Evolutionary conservation across 768 basidiomycete genomes (phyloP).

Genomic region (Pleurotus djamor): DNA sequence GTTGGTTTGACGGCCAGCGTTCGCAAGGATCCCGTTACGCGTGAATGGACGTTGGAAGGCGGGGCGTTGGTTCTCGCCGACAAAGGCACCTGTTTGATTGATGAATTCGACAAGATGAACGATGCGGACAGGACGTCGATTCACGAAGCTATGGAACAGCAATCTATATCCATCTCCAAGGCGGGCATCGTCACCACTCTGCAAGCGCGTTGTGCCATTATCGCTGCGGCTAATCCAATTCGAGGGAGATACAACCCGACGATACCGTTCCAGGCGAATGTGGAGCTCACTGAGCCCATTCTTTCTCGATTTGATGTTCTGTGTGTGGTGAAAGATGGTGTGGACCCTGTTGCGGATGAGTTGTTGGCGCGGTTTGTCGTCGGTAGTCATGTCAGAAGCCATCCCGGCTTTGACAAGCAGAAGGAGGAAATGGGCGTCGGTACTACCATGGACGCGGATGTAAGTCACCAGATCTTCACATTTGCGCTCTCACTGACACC

Average conservation of each 20-base stretch:
- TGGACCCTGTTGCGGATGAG: conserved; percentile 97
- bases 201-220: conserved; percentile 95
- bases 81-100: conserved; percentile 96
- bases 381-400: conserved; percentile 91
- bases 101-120: conserved; percentile 99
- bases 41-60: conserved; percentile 98
- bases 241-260: conserved; percentile 98
- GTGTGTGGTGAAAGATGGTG: conserved; percentile 97
- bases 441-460: conserved; percentile 87
- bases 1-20: conserved; percentile 99
- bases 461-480: conserved; percentile 34
- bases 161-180: conserved; percentile 98
- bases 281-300: conserved; percentile 97
- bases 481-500: background rate
- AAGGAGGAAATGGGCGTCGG: conserved; percentile 93
- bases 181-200: conserved; percentile 98
- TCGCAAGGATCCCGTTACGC: conserved; percentile 95
- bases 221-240: conserved; percentile 97
- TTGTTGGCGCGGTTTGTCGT: conserved; percentile 97
- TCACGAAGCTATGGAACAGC: conserved; percentile 99
- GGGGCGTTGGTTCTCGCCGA: conserved; percentile 98
- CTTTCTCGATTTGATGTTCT: conserved; percentile 97
- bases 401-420: conserved; percentile 87
- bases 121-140: conserved; percentile 97
- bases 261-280: conserved; percentile 97